Percentiles rank a stretch among this genome's conserved stretches.
phyloP scores from a whole-genome alignment of 495 filamentous ascomycete genomes.

The Aspergillus avenaceus region DNA sequence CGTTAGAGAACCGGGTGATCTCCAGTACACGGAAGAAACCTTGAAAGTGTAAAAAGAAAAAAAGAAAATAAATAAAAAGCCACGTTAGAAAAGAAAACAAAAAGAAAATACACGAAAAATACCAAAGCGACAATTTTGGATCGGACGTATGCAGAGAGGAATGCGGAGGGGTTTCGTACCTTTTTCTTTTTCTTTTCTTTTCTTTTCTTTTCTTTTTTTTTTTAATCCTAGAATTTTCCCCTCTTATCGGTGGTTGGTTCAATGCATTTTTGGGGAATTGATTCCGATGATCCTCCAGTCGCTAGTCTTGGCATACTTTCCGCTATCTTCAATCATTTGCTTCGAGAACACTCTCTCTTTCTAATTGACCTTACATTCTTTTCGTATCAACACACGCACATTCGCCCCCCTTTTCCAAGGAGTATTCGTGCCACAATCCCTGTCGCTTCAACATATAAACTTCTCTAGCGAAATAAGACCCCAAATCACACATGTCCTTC shows the following conservation, averaged over 20 bases:
- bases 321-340: neutral
- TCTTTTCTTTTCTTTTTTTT: neutral
- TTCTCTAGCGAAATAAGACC: conserved; percentile 4
- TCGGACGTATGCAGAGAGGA: no score
- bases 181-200: neutral
- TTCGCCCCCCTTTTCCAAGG: no score
- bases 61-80: neutral
- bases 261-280: neutral
- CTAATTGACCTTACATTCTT: no score
- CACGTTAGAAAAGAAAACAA: no score
- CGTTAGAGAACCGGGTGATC: conserved; percentile 10
- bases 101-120: no score
- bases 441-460: no score
- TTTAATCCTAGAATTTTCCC: neutral
- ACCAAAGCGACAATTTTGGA: no score
- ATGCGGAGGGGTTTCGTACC: neutral
- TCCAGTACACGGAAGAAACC: neutral
- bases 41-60: neutral
- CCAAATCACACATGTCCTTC: conserved; percentile 30
- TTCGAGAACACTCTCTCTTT: no score
- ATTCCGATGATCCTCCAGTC: conserved; percentile 3
- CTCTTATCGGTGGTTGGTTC: neutral
- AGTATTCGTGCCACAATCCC: no score
- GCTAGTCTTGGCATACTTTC: conserved; percentile 23
- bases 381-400: no score